Conservation (phyloP, 768 basidiomycete genomes). For the Gymnopilus junonius region DNA sequence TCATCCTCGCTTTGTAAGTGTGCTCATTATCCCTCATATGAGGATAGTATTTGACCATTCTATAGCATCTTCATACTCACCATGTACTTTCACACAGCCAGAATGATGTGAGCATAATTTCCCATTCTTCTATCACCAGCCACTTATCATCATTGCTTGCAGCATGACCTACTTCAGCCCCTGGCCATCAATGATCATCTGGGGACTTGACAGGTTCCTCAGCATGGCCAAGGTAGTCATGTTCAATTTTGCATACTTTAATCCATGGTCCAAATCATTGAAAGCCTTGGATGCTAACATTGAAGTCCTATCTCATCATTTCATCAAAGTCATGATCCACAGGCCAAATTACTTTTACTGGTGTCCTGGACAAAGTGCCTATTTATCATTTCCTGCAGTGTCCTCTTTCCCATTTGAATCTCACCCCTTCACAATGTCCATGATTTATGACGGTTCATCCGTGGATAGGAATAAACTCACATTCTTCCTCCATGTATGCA, state of each 20-base stretch:
- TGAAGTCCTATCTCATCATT: slow-evolving; percentile 23
- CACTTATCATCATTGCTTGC: background rate
- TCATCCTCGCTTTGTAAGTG: slow-evolving; percentile 43
- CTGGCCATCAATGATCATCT: slow-evolving; percentile 56
- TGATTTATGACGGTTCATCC: slow-evolving; percentile 28
- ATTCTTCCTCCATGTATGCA: slow-evolving; percentile 61
- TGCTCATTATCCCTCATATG: background rate
- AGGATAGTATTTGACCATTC: background rate
- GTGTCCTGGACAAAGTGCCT: slow-evolving; percentile 59
- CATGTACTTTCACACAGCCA: slow-evolving; percentile 44
- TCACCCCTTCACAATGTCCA: slow-evolving; percentile 68
- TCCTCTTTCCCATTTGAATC: slow-evolving; percentile 51
- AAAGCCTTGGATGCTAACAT: slow-evolving; percentile 38
- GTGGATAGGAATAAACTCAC: slow-evolving; percentile 45
- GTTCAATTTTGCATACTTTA: slow-evolving; percentile 48
- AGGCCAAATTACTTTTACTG: slow-evolving; percentile 46
- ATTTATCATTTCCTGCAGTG: slow-evolving; percentile 52
- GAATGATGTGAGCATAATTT: slow-evolving; percentile 28
- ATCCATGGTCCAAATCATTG: slow-evolving; percentile 15
- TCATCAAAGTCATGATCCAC: slow-evolving; percentile 49
- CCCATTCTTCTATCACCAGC: background rate
- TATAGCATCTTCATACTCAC: slow-evolving; percentile 41
- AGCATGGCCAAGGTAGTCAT: slow-evolving; percentile 48
- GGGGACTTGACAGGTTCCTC: slow-evolving; percentile 58
- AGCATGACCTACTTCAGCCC: slow-evolving; percentile 41